These are phyloP conservation scores for Mrakiaceae sp. DNA, from an alignment of 1,284 basidiomycete genomes.

Conservation along the genomic window DNA sequence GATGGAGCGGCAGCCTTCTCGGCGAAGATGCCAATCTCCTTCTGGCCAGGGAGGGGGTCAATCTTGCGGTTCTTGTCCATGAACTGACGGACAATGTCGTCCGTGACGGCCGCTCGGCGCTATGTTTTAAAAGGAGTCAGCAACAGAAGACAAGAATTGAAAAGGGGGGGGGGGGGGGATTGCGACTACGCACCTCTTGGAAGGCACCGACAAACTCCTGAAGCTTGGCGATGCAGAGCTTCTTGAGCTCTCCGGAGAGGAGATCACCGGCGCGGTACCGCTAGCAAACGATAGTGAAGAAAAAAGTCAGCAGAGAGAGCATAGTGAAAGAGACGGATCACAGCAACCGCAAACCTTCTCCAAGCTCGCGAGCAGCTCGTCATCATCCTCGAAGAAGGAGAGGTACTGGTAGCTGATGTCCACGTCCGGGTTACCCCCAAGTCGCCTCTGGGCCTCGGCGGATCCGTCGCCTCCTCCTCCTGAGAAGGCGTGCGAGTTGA, in stretches of 20 bases:
- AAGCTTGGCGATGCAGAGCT: constrained; percentile 69
- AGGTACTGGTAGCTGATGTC: constrained; percentile 95
- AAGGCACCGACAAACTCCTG: constrained; percentile 78
- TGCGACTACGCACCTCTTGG: constrained; percentile 57
- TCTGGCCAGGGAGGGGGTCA: constrained; percentile 35
- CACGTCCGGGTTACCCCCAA: constrained; percentile 89
- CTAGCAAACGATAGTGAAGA: constrained; percentile 34
- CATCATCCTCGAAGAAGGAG: constrained; percentile 93
- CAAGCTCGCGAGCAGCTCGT: constrained; percentile 66
- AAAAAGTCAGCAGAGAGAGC: constrained; percentile 2
- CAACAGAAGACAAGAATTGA: not conserved
- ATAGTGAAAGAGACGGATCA: not conserved
- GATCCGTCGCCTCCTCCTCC: constrained; percentile 60
- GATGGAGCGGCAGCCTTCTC: not conserved
- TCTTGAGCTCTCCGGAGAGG: constrained; percentile 87
- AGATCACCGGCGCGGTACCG: constrained; percentile 84
- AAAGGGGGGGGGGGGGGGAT: constrained; percentile 2
- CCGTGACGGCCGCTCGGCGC: constrained; percentile 70
- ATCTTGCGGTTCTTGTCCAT: constrained; percentile 81
- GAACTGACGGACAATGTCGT: constrained; percentile 62
- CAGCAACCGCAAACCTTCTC: constrained; percentile 48
- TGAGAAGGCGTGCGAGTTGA: constrained; percentile 85
- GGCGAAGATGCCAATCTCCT: not conserved
- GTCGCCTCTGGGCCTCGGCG: constrained; percentile 77
- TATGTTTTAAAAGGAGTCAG: constrained; percentile 29